Base-by-base conservation (phyloP, 2,329 filamentous ascomycete species). In the Dryadomyces quercivorus region DNA sequence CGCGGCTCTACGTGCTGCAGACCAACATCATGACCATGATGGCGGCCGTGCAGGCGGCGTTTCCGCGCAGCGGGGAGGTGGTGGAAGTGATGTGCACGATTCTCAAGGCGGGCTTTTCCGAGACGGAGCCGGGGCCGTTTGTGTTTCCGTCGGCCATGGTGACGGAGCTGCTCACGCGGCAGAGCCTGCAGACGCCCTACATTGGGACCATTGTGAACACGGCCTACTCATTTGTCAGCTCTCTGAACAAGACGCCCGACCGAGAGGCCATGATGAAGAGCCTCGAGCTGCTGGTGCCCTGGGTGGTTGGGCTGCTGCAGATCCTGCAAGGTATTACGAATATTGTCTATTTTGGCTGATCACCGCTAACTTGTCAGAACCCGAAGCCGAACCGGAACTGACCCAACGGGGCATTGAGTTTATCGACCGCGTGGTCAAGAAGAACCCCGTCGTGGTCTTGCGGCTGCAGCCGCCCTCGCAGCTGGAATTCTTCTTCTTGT, bases 351-450 rank as follows among this genome's bases (percentile, higher is more conserved):
- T n/a, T n/a, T n/a, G n/a, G n/a, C n/a, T n/a, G n/a, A 62, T 72
- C 2, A 12, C 15, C 22, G 8, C 18, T 52, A 18, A 10, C 20
- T 21, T 46, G 13, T 51, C 52, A 72, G 75, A 76, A 48, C 80
- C 80, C 50, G 77, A 78, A 10, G 76, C 77, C 48, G 87, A 92
- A 56, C 78, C 81, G 0, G 86, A 90, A 59, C 73, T 92, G 12
- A 74, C 86, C 1, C 84, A 91, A 59, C 82, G 83, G 55, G 82
- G 82, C 51, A 84, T 92, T 50, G 85, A 90, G 54, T 83, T 92
- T 56, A 72, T 85, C 9, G 78, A 80, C 54, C 79, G 80, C 26
- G 71, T 89, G 52, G 70, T 88, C 57, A 73, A 74, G 10, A 80
- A 78, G 54, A 77, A 82, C 55, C 74, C 82, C 0, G 70, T 73